Percentiles rank a stretch among this genome's conserved stretches.
These are phyloP conservation scores for Sporothrix globosa DNA, from an alignment of 2,329 filamentous ascomycete species.

Conservation along the genomic window DNA sequence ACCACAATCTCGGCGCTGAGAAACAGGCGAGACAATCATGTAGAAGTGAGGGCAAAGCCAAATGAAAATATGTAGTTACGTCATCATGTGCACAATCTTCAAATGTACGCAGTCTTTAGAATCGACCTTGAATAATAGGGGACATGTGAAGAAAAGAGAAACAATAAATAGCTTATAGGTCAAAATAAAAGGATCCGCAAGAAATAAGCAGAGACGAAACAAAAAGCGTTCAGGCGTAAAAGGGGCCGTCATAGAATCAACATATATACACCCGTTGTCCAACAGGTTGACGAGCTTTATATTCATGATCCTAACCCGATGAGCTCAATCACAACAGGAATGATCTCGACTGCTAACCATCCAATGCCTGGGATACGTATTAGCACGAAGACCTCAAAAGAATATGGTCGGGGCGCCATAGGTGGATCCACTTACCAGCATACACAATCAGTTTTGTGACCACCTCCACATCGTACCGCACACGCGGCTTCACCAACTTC, in stretches of 20 bases:
- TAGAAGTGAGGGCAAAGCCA: neutral
- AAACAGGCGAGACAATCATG: neutral
- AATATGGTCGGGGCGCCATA: neutral
- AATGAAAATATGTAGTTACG: neutral
- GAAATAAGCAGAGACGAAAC: neutral
- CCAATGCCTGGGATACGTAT: slow-evolving; percentile 66
- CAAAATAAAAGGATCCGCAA: neutral
- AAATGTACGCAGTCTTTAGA: slow-evolving; percentile 4
- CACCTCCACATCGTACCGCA: slow-evolving; percentile 97
- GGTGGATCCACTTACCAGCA: slow-evolving; percentile 64
- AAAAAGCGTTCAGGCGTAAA: neutral
- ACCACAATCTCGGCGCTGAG: too few relatives aligned
- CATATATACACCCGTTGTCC: neutral
- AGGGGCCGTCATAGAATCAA: neutral
- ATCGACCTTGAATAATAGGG: neutral
- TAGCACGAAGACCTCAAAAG: slow-evolving; percentile 19
- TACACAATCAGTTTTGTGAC: slow-evolving; percentile 97
- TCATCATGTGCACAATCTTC: slow-evolving; percentile 4
- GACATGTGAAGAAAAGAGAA: neutral
- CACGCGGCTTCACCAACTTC: slow-evolving; percentile 79
- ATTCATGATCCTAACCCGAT: slow-evolving; percentile 48
- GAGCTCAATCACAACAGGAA: slow-evolving; percentile 71
- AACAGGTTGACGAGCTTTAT: neutral
- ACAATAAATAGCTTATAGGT: neutral
- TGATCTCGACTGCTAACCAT: slow-evolving; percentile 76